Evolutionary conservation across 768 basidiomycete species (phyloP).

Genomic region (Tricholoma sp.): DNA sequence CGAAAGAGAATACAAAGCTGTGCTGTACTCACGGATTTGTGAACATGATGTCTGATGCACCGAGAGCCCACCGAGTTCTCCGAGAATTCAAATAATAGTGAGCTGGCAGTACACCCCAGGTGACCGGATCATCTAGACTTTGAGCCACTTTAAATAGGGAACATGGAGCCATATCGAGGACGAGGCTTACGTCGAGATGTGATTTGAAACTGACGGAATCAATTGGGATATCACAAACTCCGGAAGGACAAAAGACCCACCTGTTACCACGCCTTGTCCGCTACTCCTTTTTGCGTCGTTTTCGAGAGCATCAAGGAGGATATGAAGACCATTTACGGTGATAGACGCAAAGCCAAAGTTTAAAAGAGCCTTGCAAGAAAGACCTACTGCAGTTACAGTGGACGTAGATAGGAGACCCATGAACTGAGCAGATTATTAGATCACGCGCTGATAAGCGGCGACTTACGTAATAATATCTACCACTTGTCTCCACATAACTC

Average conservation of each 20-base stretch:
- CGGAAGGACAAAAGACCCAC: slow-evolving; percentile 46
- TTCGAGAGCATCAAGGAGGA: slow-evolving; percentile 58
- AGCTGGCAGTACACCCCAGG: slow-evolving; percentile 83
- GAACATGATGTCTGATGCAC: slow-evolving; percentile 92
- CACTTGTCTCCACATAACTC: too few species aligned
- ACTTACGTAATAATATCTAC: slow-evolving; percentile 13
- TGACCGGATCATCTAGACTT: slow-evolving; percentile 78
- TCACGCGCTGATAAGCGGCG: slow-evolving; percentile 4
- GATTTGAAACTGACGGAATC: slow-evolving; percentile 70
- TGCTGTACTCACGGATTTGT: slow-evolving; percentile 69
- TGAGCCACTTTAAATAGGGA: slow-evolving; percentile 6
- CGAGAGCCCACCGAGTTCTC: slow-evolving; percentile 85
- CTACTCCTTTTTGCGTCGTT: slow-evolving; percentile 31
- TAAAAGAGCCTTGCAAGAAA: slow-evolving; percentile 75
- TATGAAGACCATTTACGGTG: slow-evolving; percentile 64
- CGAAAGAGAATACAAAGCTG: slow-evolving; percentile 5
- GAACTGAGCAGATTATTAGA: slow-evolving; percentile 1
- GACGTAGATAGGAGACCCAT: slow-evolving; percentile 45
- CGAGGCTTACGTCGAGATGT: slow-evolving; percentile 77
- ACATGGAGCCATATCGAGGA: slow-evolving; percentile 3
- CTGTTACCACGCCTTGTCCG: slow-evolving; percentile 69
- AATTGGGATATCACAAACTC: not conserved
- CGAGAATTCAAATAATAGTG: slow-evolving; percentile 51
- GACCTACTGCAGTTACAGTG: slow-evolving; percentile 64
- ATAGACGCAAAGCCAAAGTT: slow-evolving; percentile 62